These are phyloP conservation scores for Aspergillus fijiensis DNA, from an alignment of 2,329 filamentous ascomycete genomes.

Conservation along the genomic window DNA sequence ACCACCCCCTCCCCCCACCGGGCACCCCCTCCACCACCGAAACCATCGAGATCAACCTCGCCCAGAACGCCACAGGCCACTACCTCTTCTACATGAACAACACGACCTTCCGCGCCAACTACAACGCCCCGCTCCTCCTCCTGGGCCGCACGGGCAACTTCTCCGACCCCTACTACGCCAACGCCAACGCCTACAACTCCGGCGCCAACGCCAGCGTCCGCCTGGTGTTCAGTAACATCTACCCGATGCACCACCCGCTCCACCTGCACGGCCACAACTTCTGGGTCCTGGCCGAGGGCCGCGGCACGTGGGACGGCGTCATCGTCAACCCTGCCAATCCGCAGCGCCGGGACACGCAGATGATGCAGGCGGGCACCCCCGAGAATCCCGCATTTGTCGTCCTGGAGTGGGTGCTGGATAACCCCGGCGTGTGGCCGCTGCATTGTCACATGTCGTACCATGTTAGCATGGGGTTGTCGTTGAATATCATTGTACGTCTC, in stretches of 20 bases:
- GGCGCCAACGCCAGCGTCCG: conserved; percentile 1
- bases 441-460: conserved; percentile 64
- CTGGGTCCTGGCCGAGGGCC: conserved; percentile 4
- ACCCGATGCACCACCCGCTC: conserved; percentile 6
- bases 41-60: conserved; percentile 23
- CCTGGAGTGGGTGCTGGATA: conserved; percentile 45
- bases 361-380: conserved; percentile 51
- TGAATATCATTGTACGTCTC: neutral
- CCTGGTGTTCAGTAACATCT: neutral
- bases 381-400: conserved; percentile 60
- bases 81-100: conserved; percentile 29
- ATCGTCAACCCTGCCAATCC: conserved; percentile 40
- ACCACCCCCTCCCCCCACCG: conserved; percentile 17
- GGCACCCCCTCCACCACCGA: conserved; percentile 20
- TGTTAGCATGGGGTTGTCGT: neutral
- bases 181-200: neutral
- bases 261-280: conserved; percentile 14
- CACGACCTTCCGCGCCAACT: conserved; percentile 35
- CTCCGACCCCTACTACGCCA: conserved; percentile 21
- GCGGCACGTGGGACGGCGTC: neutral
- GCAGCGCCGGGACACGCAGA: conserved; percentile 66
- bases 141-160: conserved; percentile 35
- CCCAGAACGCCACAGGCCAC: conserved; percentile 24
- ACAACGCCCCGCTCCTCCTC: conserved; percentile 40
- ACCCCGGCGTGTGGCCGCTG: conserved; percentile 61